phyloP scores from a whole-genome alignment of 192 early-diverging fungal genomes.

The Phlyctochytrium arcticum region DNA sequence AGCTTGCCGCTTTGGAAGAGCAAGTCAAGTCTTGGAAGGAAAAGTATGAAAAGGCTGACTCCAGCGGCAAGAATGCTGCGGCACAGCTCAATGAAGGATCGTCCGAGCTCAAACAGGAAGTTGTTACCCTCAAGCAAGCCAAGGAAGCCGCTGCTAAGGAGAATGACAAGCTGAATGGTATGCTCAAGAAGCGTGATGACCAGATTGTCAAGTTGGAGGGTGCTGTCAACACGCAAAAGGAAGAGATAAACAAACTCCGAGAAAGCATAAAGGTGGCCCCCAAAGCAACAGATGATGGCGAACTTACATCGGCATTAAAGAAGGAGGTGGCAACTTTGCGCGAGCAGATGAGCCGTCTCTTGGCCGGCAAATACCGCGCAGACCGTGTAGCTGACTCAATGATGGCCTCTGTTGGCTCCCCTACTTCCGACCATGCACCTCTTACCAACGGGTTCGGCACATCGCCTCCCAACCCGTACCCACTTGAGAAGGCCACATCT shows the following conservation, averaged over 20 bases:
- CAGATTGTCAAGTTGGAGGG: constrained; percentile 57
- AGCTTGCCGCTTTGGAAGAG: constrained; percentile 56
- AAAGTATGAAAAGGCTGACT: constrained; percentile 63
- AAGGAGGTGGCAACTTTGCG: constrained; percentile 67
- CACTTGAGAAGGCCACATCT: neutral
- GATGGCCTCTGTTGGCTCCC: constrained; percentile 17
- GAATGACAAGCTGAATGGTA: constrained; percentile 52
- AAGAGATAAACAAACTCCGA: constrained; percentile 62
- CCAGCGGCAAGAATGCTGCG: constrained; percentile 49
- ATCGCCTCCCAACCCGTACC: neutral
- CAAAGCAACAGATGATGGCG: constrained; percentile 54
- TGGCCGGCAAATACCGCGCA: constrained; percentile 58
- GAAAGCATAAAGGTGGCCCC: constrained; percentile 36
- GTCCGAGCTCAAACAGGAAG: constrained; percentile 60
- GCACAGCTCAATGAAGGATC: constrained; percentile 42
- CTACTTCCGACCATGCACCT: neutral
- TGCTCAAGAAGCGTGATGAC: constrained; percentile 57
- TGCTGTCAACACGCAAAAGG: constrained; percentile 53
- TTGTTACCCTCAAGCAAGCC: constrained; percentile 50
- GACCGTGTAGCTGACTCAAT: constrained; percentile 46
- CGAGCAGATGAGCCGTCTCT: constrained; percentile 67
- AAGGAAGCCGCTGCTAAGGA: constrained; percentile 58
- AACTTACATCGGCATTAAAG: constrained; percentile 57
- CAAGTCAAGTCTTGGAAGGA: constrained; percentile 68
- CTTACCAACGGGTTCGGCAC: neutral